Base-by-base conservation (phyloP, 2,329 filamentous ascomycete genomes). In the Blumeria graminis region DNA sequence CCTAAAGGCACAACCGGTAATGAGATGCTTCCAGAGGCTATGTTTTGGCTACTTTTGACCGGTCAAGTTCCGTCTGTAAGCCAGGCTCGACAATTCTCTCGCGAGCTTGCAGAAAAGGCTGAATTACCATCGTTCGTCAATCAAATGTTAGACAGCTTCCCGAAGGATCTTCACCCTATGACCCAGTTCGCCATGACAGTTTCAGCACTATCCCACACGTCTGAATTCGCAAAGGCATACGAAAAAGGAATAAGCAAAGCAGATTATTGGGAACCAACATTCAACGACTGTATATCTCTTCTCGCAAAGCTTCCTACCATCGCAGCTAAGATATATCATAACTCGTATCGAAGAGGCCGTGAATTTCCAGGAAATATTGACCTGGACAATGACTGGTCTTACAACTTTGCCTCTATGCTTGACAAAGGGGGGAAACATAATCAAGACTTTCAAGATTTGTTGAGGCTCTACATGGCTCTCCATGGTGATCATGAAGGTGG, bases 11-110 rank as follows among this genome's bases (percentile, higher is more conserved):
- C 78, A 58, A 80, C 84, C 2, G 87, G 90, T 65, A 93, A 87
- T 6, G 90, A 96, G 72, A 98, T 96, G 92, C 78, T 96, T 11
- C 92, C 92, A 52, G 92, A 98, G 71, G 82, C 90, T 70, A 98
- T 98, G 92, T 98, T 98, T 77, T 98, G 92, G 92, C 80, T 96
- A 45, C 80, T 98, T 55, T 76, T 98, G 63, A 98, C 92, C 9
- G 92, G 92, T 58, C 77, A 93, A 70, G 85, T 96, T 22, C 92
- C 92, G 28, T 86, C 84, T 1, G 83, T 81, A 22, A 73, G 73
- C 60, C 92, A 98, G 70, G 80, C 92, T 60, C 85, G 90, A 64
- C 74, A 72, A 48, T 81, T 98, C 64, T 94, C 87, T 51, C 79
- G 82, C 58, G 83, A 96, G 69, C 76, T 96, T 28, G 92, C 92